Base-by-base conservation (phyloP, 2,329 filamentous ascomycete genomes). In the Colletotrichum spaethianum region DNA sequence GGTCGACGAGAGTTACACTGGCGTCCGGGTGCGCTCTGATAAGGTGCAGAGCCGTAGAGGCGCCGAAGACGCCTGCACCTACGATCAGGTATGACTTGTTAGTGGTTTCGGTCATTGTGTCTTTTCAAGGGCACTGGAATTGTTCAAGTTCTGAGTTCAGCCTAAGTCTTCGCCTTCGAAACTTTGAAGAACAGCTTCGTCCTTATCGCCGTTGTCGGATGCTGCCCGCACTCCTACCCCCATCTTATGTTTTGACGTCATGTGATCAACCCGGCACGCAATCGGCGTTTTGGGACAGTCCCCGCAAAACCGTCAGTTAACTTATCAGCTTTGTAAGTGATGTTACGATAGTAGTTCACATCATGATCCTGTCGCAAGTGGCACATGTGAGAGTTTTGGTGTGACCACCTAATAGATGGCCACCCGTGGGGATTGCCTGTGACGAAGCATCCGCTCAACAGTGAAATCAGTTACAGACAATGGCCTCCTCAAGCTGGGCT, bases 51-150 rank as follows among this genome's bases (percentile, higher is more conserved):
- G 86, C 87, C 0, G 86, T 87, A 31, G 83, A 85, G 36, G 83
- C 82, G 56, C 86, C 87, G 70, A 88, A 88, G 36, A 86, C 84
- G 46, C 87, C 87, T 4, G 83, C 85, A 36, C 87, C 87, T 53
- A 88, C 75, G 62, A 88, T 87, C 55, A 89, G 78, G 59, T 74
- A 76, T 8, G 74, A 75, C 4, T 23, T 23, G 28, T 31, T 9
- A 3, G 28, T 12, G 1, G 44, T 0, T 28, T 68, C 52, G 5
- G 20, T 4, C 71, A 67, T 71, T 23, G 23, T 20, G 23, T 18
- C 12, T 1, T 3, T 2, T 63, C 1, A 6, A 20, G 31, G 1
- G 14, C 12, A n/a, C 5, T 14, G 23, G 4, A 33, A 23, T 9
- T 14, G 20, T n/a, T 4, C 16, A n/a, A 8, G n/a, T 36, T 26